Conservation (phyloP, 805 yeast species). For the Yamadazyma tumulicola region DNA sequence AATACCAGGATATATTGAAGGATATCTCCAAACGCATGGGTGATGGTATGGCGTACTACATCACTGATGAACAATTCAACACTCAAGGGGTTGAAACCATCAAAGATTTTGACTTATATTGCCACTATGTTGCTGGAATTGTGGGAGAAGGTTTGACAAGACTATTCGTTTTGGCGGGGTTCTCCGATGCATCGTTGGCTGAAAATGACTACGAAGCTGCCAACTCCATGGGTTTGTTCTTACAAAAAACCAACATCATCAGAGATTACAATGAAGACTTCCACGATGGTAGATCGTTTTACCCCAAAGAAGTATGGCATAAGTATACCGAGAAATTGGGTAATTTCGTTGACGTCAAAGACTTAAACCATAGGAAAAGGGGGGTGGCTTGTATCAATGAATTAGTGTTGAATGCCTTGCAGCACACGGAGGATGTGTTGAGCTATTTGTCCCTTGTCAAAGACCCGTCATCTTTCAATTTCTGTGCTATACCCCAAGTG, state of each 20-base stretch:
- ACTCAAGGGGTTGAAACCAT: constrained; percentile 73
- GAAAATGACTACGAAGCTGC: constrained; percentile 54
- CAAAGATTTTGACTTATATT: constrained; percentile 82
- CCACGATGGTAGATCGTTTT: constrained; percentile 87
- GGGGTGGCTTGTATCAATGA: constrained; percentile 81
- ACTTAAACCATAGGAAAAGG: constrained; percentile 41
- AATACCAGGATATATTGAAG: constrained; percentile 72
- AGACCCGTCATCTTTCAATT: constrained; percentile 81
- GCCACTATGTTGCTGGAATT: constrained; percentile 96
- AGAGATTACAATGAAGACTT: constrained; percentile 93
- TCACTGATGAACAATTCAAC: constrained; percentile 73
- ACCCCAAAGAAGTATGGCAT: constrained; percentile 94
- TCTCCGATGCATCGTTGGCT: constrained; percentile 52
- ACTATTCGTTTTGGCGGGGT: constrained; percentile 70
- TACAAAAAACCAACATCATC: constrained; percentile 94
- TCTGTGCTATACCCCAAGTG: constrained; percentile 97
- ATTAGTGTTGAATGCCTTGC: constrained; percentile 72
- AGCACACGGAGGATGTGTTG: constrained; percentile 73
- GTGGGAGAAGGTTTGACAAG: constrained; percentile 95
- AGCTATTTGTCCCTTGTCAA: constrained; percentile 69
- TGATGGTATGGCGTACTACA: constrained; percentile 95
- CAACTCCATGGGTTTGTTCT: constrained; percentile 89
- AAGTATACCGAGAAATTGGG: constrained; percentile 65
- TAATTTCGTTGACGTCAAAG: constrained; percentile 44
- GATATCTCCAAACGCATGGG: constrained; percentile 88